A percentile compares a stretch with the other conserved stretches of the same genome.
These are phyloP conservation scores for Syzygium aqueum DNA, from an alignment of 345 rosid genomes.

Conservation along the genomic window DNA sequence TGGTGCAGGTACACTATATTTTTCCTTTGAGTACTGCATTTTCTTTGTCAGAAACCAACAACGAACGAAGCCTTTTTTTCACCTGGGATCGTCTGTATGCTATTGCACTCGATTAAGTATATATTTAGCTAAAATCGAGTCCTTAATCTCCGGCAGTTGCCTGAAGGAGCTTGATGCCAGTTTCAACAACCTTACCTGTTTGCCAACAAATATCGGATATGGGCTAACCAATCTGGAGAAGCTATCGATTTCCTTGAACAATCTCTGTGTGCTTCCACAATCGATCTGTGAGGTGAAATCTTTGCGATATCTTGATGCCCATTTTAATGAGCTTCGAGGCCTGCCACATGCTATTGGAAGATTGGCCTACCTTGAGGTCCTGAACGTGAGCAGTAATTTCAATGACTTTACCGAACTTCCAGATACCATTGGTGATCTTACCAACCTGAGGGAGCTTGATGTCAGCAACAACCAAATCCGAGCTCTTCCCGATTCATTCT, in stretches of 20 bases:
- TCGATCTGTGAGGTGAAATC: slow-evolving; percentile 73
- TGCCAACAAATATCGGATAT: slow-evolving; percentile 74
- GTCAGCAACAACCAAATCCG: slow-evolving; percentile 95
- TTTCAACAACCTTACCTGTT: slow-evolving; percentile 54
- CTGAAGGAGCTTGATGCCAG: slow-evolving; percentile 81
- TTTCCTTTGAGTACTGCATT: not conserved
- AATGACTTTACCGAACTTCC: slow-evolving; percentile 65
- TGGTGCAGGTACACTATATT: slow-evolving; percentile 39
- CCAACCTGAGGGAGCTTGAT: slow-evolving; percentile 73
- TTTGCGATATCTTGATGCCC: slow-evolving; percentile 65
- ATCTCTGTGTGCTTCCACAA: slow-evolving; percentile 53
- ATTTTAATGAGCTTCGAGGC: slow-evolving; percentile 78
- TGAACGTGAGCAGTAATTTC: slow-evolving; percentile 83
- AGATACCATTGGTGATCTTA: slow-evolving; percentile 59
- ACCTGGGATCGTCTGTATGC: not conserved
- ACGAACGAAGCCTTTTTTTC: not conserved
- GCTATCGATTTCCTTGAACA: slow-evolving; percentile 65
- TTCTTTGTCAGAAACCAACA: not conserved
- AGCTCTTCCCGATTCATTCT: slow-evolving; percentile 63
- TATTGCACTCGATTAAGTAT: not conserved
- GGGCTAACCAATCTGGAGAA: slow-evolving; percentile 62
- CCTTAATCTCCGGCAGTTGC: slow-evolving; percentile 28
- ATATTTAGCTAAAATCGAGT: not conserved
- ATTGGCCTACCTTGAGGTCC: slow-evolving; percentile 60
- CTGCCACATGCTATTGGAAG: slow-evolving; percentile 70